phyloP scores from a whole-genome alignment of 2,329 filamentous ascomycete species.

The Lachnellula suecica region DNA sequence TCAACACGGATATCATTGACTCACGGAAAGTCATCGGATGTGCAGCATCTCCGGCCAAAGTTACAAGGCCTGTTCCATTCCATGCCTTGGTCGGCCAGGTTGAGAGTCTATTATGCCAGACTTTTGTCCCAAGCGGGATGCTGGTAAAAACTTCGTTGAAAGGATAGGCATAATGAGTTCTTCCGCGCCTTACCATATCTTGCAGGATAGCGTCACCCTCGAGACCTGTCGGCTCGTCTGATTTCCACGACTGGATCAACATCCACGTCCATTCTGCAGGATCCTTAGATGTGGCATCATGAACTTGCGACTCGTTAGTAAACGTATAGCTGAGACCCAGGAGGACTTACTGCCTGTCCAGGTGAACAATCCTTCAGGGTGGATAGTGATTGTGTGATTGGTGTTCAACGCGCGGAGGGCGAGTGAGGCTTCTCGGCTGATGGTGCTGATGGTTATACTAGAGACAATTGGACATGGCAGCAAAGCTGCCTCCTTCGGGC shows the following conservation, averaged over 20 bases:
- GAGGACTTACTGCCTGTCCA: constrained; percentile 25
- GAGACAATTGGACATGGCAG: constrained; percentile 38
- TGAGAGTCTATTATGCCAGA: constrained; percentile 14
- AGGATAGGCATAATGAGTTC: constrained; percentile 13
- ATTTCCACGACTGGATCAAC: constrained; percentile 24
- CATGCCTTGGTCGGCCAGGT: constrained; percentile 40
- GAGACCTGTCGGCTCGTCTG: constrained; percentile 14
- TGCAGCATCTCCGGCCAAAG: constrained; percentile 52
- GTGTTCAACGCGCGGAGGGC: constrained; percentile 52
- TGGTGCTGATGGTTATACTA: constrained; percentile 37
- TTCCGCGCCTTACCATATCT: constrained; percentile 16
- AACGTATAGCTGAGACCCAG: neutral
- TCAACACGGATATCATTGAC: neutral
- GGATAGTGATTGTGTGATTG: constrained; percentile 45
- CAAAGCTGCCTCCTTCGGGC: constrained; percentile 34
- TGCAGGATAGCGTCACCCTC: constrained; percentile 4
- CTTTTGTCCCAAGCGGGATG: constrained; percentile 11
- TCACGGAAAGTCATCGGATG: constrained; percentile 52
- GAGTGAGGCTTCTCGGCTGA: constrained; percentile 49
- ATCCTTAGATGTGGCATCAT: constrained; percentile 34
- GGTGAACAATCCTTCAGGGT: constrained; percentile 37
- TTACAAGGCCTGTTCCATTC: constrained; percentile 43
- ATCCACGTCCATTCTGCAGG: constrained; percentile 25
- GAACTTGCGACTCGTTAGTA: constrained; percentile 25
- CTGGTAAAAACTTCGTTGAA: constrained; percentile 33